These are phyloP conservation scores for Kwoniella newhampshirensis DNA, from an alignment of 768 basidiomycete species.

Conservation along the genomic window DNA sequence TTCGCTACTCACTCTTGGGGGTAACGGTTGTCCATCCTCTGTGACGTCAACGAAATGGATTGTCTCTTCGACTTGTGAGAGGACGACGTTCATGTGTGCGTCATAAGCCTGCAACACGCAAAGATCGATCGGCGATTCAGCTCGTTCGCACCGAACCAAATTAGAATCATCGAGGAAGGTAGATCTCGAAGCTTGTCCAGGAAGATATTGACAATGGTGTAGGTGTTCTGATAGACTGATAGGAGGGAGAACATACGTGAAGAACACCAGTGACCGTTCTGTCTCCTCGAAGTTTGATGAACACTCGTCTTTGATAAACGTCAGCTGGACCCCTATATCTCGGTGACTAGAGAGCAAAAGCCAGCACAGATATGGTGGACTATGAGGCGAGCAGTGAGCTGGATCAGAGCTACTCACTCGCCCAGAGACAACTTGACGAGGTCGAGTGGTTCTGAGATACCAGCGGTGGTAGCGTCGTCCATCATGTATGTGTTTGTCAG, in stretches of 20 bases:
- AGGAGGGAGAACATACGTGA: conserved; percentile 66
- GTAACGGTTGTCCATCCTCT: conserved; percentile 60
- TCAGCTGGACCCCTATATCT: neutral
- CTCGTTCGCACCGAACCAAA: neutral
- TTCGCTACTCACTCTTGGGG: conserved; percentile 54
- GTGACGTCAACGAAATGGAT: conserved; percentile 88
- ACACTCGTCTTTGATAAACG: conserved; percentile 67
- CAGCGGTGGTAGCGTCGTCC: conserved; percentile 44
- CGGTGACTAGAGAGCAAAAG: neutral
- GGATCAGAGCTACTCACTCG: conserved; percentile 63
- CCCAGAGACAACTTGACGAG: conserved; percentile 92
- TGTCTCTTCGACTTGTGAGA: conserved; percentile 96
- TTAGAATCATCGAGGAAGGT: neutral
- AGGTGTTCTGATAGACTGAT: too few species aligned
- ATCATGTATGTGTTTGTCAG: conserved; percentile 23
- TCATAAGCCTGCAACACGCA: conserved; percentile 76
- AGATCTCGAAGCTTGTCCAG: too few species aligned
- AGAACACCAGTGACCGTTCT: conserved; percentile 85
- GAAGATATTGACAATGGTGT: too few species aligned
- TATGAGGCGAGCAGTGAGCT: too few species aligned
- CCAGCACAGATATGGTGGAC: too few species aligned
- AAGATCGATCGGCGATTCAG: neutral
- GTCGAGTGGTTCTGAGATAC: conserved; percentile 80
- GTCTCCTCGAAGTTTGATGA: conserved; percentile 94
- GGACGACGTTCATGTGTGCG: conserved; percentile 99